A percentile compares a stretch with the other conserved stretches of the same genome.
phyloP scores from a whole-genome alignment of 352 stramenopile genomes.

The Phytophthora meadii region DNA sequence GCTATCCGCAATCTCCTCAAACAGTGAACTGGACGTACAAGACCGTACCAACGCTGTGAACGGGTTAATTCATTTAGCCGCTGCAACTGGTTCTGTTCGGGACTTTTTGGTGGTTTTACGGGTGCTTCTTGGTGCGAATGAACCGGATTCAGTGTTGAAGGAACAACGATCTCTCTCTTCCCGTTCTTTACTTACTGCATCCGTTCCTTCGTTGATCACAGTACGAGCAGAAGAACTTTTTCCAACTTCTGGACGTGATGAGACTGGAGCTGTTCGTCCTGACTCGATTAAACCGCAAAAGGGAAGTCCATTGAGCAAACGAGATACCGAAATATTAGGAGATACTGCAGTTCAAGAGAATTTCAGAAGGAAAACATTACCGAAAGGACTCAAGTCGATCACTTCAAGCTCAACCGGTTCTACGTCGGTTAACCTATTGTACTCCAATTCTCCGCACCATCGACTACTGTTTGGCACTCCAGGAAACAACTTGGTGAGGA shows the following conservation, averaged over 20 bases:
- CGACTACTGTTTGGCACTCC: conserved; percentile 26
- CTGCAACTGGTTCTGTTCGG: conserved; percentile 50
- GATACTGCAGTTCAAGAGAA: conserved; percentile 26
- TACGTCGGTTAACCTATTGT: conserved; percentile 24
- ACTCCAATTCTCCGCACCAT: conserved; percentile 25
- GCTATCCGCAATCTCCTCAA: conserved; percentile 32
- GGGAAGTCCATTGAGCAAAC: conserved; percentile 13
- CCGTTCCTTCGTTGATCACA: conserved; percentile 36
- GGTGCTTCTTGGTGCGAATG: conserved; percentile 56
- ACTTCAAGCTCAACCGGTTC: conserved; percentile 13
- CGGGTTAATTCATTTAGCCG: conserved; percentile 61
- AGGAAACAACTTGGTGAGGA: conserved; percentile 28
- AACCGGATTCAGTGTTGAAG: conserved; percentile 21
- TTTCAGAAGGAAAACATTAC: conserved; percentile 40
- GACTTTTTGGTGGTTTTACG: conserved; percentile 66
- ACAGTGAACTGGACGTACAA: conserved; percentile 37
- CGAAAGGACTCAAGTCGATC: conserved; percentile 39
- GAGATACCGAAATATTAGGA: conserved; percentile 29
- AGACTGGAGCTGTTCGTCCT: not conserved
- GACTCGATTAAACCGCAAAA: conserved; percentile 15
- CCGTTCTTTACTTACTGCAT: conserved; percentile 31
- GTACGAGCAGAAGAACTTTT: conserved; percentile 19
- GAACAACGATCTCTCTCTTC: conserved; percentile 37
- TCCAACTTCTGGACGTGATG: conserved; percentile 13
- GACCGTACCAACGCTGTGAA: conserved; percentile 63